phyloP scores from a whole-genome alignment of 2,329 filamentous ascomycete species.

The Hyphodiscus sp. region DNA sequence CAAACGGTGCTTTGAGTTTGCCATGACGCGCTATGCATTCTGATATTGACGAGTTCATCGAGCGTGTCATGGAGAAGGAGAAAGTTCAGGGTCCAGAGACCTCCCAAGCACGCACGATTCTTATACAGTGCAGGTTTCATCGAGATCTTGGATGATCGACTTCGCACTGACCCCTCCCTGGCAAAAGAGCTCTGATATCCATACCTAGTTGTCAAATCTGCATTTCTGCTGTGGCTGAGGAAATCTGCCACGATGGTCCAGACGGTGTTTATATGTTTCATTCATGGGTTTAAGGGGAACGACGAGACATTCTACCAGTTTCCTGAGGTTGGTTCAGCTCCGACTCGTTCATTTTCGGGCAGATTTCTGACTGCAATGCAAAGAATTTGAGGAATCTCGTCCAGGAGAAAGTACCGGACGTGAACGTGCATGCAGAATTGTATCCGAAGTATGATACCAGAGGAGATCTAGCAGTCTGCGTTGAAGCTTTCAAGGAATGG shows the following conservation, averaged over 20 bases:
- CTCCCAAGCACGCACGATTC: no score
- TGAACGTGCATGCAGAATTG: conserved; percentile 53
- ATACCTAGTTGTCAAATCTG: no score
- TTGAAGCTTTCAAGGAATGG: conserved; percentile 53
- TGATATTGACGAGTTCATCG: no score
- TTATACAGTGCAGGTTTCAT: no score
- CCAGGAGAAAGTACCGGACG: conserved; percentile 50
- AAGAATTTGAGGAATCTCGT: conserved; percentile 53
- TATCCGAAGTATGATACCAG: conserved; percentile 70
- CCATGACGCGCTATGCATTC: no score
- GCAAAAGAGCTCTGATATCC: no score
- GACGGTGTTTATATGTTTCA: conserved; percentile 64
- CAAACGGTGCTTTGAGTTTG: no score
- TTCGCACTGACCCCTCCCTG: no score
- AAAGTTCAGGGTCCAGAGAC: no score
- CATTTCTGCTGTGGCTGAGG: no score
- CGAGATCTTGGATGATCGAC: no score
- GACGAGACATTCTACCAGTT: conserved; percentile 66
- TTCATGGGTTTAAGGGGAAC: conserved; percentile 68
- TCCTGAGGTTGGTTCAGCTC: conserved; percentile 39
- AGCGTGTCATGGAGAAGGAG: no score
- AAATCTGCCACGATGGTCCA: conserved; percentile 38
- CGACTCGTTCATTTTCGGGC: neutral
- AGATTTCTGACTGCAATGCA: neutral
- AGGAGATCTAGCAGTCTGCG: conserved; percentile 54